A percentile compares a stretch with the other conserved stretches of the same genome.
Conservation (phyloP, 2,329 filamentous ascomycete genomes). For the Coleophoma crateriformis region DNA sequence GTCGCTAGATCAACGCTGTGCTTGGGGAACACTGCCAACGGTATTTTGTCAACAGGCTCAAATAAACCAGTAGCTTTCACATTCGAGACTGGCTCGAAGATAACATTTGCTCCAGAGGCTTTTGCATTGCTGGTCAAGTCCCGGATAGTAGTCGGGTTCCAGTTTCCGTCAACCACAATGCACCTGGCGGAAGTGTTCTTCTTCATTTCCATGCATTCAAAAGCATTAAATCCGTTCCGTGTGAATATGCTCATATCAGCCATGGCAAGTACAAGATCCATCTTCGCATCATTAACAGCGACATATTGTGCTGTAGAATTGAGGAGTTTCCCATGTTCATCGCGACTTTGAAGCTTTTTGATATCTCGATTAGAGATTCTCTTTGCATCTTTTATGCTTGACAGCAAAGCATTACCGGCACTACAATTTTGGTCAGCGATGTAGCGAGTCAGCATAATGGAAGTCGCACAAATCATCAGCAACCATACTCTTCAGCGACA, state of each 20-base stretch:
- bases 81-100: slow-evolving; percentile 85
- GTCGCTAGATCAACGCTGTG: slow-evolving; percentile 68
- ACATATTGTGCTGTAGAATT: slow-evolving; percentile 85
- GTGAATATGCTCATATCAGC: slow-evolving; percentile 71
- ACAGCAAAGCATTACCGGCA: slow-evolving; percentile 68
- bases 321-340: slow-evolving; percentile 17
- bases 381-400: slow-evolving; percentile 50
- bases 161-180: slow-evolving; percentile 85
- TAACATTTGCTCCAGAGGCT: slow-evolving; percentile 50
- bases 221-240: slow-evolving; percentile 42
- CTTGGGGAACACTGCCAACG: slow-evolving; percentile 45
- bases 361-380: slow-evolving; percentile 63
- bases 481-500: slow-evolving; percentile 23
- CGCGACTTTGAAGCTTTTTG: slow-evolving; percentile 1
- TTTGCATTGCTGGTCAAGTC: slow-evolving; percentile 62
- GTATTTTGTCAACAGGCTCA: slow-evolving; percentile 10
- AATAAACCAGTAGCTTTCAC: slow-evolving; percentile 72
- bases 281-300: slow-evolving; percentile 77
- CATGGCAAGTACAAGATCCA: slow-evolving; percentile 87
- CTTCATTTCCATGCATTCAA: slow-evolving; percentile 26
- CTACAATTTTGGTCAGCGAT: slow-evolving; percentile 26
- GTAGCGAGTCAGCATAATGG: not conserved
- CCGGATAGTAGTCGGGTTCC: slow-evolving; percentile 60
- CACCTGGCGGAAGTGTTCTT: slow-evolving; percentile 58
- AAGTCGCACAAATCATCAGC: slow-evolving; percentile 1